A percentile compares a stretch with the other conserved stretches of the same genome.
phyloP scores from a whole-genome alignment of 345 rosid species.

The Citrus trifoliata region DNA sequence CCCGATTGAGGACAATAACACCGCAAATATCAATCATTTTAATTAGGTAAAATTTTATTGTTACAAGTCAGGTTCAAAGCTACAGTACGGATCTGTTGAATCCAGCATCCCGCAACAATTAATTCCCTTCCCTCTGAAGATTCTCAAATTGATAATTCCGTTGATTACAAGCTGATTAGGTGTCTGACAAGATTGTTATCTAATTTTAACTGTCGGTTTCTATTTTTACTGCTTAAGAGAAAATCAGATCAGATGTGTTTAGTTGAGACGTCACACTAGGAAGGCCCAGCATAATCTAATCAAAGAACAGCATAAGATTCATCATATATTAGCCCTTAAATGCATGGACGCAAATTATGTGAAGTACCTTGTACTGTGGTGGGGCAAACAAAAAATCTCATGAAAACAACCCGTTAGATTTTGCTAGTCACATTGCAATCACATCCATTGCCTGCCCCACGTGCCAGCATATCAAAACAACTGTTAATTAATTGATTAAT shows the following conservation, averaged over 20 bases:
- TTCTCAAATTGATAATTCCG: no score
- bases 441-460: neutral
- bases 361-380: neutral
- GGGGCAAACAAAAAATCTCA: neutral
- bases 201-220: no score
- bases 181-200: no score
- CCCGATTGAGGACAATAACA: no score
- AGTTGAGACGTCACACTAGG: constrained; percentile 24
- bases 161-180: no score
- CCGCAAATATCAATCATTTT: no score
- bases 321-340: neutral
- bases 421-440: neutral
- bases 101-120: no score
- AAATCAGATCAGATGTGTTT: neutral
- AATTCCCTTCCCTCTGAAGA: no score
- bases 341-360: neutral
- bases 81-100: no score
- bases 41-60: no score
- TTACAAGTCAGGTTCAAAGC: no score
- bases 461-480: neutral
- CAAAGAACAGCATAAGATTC: neutral
- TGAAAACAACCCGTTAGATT: neutral
- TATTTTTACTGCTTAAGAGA: neutral
- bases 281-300: neutral
- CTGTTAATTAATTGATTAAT: no score